phyloP scores from a whole-genome alignment of 305 asterid species.

The Rubia balearica region DNA sequence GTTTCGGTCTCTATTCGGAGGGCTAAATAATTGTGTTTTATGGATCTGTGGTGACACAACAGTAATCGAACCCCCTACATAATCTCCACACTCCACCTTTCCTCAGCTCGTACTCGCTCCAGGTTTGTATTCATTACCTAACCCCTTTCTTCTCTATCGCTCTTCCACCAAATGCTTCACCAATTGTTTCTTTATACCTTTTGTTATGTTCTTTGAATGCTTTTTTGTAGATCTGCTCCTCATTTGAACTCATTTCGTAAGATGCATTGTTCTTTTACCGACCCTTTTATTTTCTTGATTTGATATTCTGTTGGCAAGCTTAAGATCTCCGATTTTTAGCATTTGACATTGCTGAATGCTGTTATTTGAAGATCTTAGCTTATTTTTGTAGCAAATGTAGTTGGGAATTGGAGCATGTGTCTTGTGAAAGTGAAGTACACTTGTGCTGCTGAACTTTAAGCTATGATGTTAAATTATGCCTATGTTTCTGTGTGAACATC shows the following conservation, averaged over 20 bases:
- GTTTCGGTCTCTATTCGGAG: no score
- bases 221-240: slow-evolving; percentile 5
- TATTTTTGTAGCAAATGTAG: background rate
- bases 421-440: background rate
- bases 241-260: background rate
- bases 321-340: background rate
- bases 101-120: background rate
- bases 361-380: background rate
- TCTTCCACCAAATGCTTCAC: background rate
- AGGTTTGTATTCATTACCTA: background rate
- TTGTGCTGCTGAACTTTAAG: background rate
- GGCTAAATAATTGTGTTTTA: no score
- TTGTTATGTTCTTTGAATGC: background rate
- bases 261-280: background rate
- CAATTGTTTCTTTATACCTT: background rate
- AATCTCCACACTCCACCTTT: background rate
- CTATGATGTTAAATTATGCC: background rate
- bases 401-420: background rate
- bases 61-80: background rate
- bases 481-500: slow-evolving; percentile 4
- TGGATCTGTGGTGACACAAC: no score
- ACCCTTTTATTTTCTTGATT: background rate
- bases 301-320: background rate
- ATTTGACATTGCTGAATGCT: background rate
- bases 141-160: background rate